Evolutionary conservation across 2,329 filamentous ascomycete genomes (phyloP), one percentile per base, ranked within the genome.

Genomic region (Venturia oleaginea): DNA sequence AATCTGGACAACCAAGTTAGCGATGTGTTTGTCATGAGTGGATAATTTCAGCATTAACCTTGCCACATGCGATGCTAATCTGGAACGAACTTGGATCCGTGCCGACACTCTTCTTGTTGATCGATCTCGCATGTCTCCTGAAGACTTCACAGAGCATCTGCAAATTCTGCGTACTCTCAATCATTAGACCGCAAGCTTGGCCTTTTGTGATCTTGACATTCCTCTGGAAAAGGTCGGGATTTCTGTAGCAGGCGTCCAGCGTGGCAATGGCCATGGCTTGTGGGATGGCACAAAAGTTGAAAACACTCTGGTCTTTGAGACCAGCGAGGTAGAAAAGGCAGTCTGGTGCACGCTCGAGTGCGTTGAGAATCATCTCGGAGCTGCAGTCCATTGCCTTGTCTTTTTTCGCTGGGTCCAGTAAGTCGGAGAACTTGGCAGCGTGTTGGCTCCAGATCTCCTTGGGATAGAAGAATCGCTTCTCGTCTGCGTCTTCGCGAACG

Each of bases 141-240:
- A 97, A 97, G 15, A 91, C 84, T 6, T 91, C 87, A 74, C 90
- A 96, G 4, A 96, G 85, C 0, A 90, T 80, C 64, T 83, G 83
- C 62, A 97, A 81, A 74, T 97, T 97, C 74, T 97, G 93, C 7
- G 93, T 96, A 13, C 91, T 95, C 71, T 96, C 86, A 67, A 87
- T 83, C 94, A 99, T 97, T 70, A 97, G 81, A 69, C 88, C 83
- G 75, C 94, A 97, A 43, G 94, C 92, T 69, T 93, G 86, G 38
- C 94, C 94, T 80, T 96, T 97, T 65, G 90, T 93, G 76, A 99
- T 97, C 80, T 99, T 99, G 79, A 99, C 81, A 72, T 97, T 94
- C 68, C 84, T 86, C 73, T 93, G 78, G 74, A 96, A 95, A 65
- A 99, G 86, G 66, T 82, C 83, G 27, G 90, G 89, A 76, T 99